Base-by-base conservation (phyloP, 106 monocot species). In the Dendrobium officinale region DNA sequence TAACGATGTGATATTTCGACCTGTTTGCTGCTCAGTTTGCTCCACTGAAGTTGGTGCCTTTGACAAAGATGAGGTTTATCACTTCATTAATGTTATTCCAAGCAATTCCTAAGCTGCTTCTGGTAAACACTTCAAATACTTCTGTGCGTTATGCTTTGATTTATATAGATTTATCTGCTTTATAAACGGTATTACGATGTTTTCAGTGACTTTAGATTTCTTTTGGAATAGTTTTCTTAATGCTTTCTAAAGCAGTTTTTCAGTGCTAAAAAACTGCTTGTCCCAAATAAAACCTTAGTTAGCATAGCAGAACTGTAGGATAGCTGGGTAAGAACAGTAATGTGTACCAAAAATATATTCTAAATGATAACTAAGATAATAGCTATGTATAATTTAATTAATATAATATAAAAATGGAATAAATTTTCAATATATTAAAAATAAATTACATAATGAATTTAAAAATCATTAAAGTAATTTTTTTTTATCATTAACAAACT, bases 21-120 rank as follows among this genome's bases (percentile, higher is more conserved):
- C 92, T 2, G 98, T 99, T 19, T 95, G 92, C 78, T 95, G 98
- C 75, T 78, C 84, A 1, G 95, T 93, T 73, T 99, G 98, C 86
- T 86, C 90, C 8, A 95, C 92, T 26, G 92, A 99, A 84, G 95
- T 99, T 67, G 98, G 91, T 20, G 87, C 93, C 24, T 87, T 86
- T 42, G 98, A 99, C 75, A 45, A 86, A 42, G 89, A 95, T 78
- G 91, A 93, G 58, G 81, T 99, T 54, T 99, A 99, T 76, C 98
- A 99, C 79, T 95, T 99, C 84, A 93, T 95, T 51, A 80, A 99
- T 88, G 98, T 91, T n/a, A 87, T 99, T 74, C 95, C 98, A 59
- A 99, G 98, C 66, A 84, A 95, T 68, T 85, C 91, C n/a, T 96
- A 77, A 93, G 20, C 72, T 42, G 13, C 79, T 74, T 16, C 70